phyloP scores from a whole-genome alignment of 495 filamentous ascomycete genomes.

The Talaromyces thailandensis region DNA sequence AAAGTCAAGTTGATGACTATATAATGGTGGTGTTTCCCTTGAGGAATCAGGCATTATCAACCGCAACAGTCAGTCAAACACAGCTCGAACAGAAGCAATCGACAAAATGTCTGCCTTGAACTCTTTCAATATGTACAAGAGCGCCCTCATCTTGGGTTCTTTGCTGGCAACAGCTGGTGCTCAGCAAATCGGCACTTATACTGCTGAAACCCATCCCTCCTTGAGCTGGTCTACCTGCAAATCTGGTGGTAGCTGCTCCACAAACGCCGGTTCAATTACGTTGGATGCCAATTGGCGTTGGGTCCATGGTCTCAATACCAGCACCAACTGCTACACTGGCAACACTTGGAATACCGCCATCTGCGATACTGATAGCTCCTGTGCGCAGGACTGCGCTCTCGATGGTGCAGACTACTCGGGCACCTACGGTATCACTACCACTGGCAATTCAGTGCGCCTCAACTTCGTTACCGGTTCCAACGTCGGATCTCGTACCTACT shows the following conservation, averaged over 20 bases:
- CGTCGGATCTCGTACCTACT: constrained; percentile 52
- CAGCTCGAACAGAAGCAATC: neutral
- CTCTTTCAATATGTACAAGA: constrained; percentile 5
- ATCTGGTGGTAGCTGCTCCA: constrained; percentile 39
- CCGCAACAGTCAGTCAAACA: neutral
- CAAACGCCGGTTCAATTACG: constrained; percentile 43
- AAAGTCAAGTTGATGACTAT: neutral
- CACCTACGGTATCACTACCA: constrained; percentile 48
- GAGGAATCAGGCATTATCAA: neutral
- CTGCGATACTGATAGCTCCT: constrained; percentile 44
- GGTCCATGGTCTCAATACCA: constrained; percentile 42
- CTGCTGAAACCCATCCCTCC: constrained; percentile 49
- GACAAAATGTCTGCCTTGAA: constrained; percentile 3
- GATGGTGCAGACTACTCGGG: constrained; percentile 50
- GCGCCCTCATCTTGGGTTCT: neutral
- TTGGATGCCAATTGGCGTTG: constrained; percentile 61
- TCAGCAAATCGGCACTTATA: constrained; percentile 50
- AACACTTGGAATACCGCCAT: constrained; percentile 46
- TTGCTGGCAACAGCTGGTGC: constrained; percentile 10
- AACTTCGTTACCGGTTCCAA: constrained; percentile 45
- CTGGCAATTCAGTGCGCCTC: constrained; percentile 44
- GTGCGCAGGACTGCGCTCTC: constrained; percentile 49
- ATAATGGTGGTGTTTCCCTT: neutral
- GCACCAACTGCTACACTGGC: constrained; percentile 58
- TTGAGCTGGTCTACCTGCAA: constrained; percentile 51